phyloP scores from a whole-genome alignment of 1,284 basidiomycete genomes.

The Leccinum subspadiceum region DNA sequence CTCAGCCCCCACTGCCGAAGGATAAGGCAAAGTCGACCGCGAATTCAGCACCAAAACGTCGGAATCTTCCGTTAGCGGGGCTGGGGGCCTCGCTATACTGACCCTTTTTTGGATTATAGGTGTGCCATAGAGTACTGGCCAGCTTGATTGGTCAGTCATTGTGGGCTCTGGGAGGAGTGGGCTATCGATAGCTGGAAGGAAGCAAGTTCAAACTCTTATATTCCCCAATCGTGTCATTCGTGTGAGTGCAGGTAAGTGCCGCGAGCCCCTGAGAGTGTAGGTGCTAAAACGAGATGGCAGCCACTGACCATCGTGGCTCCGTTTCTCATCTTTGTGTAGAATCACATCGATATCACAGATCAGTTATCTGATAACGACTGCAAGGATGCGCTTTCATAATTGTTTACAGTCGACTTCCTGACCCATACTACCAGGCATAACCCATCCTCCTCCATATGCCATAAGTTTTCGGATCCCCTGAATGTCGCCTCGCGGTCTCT shows the following conservation, averaged over 20 bases:
- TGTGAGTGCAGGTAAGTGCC: background rate
- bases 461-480: background rate
- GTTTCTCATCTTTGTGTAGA: background rate
- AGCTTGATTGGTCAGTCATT: slow-evolving; percentile 1
- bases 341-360: background rate
- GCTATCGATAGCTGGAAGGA: background rate
- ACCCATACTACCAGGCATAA: background rate
- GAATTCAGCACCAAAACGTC: slow-evolving; percentile 20
- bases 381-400: background rate
- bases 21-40: slow-evolving; percentile 16
- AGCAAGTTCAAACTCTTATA: background rate
- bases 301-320: background rate
- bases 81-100: slow-evolving; percentile 14
- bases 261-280: background rate
- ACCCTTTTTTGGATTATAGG: slow-evolving; percentile 10
- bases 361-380: background rate
- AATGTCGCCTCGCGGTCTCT: background rate
- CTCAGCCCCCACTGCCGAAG: background rate
- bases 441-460: background rate
- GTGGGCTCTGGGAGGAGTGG: background rate
- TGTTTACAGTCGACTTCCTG: background rate
- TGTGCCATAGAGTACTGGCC: slow-evolving; percentile 14
- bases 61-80: slow-evolving; percentile 19
- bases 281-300: background rate
- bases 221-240: background rate